Evolutionary conservation across 345 rosid species (phyloP), one percentile per base, ranked within the genome.

Genomic region (Citrus cavaleriei): DNA sequence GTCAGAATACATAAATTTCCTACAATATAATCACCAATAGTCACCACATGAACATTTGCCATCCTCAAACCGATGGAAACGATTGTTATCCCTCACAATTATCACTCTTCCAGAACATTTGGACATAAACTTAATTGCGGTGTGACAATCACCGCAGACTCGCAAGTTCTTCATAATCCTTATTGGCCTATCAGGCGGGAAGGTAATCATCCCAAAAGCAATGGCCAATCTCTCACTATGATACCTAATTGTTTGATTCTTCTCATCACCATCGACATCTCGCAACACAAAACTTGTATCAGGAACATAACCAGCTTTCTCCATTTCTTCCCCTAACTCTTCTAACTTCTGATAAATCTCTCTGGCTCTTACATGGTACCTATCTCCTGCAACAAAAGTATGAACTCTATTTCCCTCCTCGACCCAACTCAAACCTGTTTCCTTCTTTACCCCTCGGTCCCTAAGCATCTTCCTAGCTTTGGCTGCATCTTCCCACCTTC

Each of bases 371-470:
- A 80, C 79, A 7, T 93, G 96, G 6, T 80, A 79, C 80, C 86
- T 86, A 54, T 95, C 99, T 55, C 93, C 95, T n/a, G 98, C 86
- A 75, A 89, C 89, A 88, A 95, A 93, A 40, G 91, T 88, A 81
- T 95, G 98, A 82, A 95, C 89, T 79, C 74, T 92, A 77, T 88
- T 95, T 73, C 92, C 96, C 65, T 91, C 96, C 84, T 95, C 97
- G 51, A 95, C 93, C 98, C 99, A 95, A 69, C 99, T 93, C 81
- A 93, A 84, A 24, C 93, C 98, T 22, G 97, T 92, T 80, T 92
- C 98, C 86, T 95, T 95, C 89, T 88, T 95, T 40, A 91, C 84
- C 38, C 99, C 98, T 75, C 71, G 59, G 85, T 93, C 97, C 72
- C 98, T 85, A 40, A 95, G 91, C 88, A 87, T 70, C 84, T 91